These are phyloP conservation scores for Sporothrix inflata DNA, from an alignment of 2,329 filamentous ascomycete genomes.

Conservation along the genomic window DNA sequence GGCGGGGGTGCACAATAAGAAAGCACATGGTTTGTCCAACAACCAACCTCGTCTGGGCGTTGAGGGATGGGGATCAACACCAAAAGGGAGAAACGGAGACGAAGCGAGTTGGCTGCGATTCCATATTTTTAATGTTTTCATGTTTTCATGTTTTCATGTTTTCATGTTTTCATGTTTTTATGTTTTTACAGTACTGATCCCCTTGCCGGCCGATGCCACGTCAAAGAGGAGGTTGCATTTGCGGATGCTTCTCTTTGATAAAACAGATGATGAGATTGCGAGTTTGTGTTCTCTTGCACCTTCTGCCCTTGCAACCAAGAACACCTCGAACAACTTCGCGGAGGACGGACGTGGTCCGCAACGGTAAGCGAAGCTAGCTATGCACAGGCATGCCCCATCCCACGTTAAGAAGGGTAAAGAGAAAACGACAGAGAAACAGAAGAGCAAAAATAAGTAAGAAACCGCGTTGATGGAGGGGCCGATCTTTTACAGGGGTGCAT, in stretches of 20 bases:
- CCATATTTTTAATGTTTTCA: too few relatives aligned
- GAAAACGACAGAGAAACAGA: neutral
- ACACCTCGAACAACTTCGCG: neutral
- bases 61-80: neutral
- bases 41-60: neutral
- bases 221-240: conserved; percentile 5
- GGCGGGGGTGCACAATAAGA: neutral
- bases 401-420: neutral
- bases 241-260: conserved; percentile 3
- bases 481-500: conserved; percentile 15
- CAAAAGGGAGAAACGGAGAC: neutral
- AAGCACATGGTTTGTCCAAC: neutral
- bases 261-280: neutral
- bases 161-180: neutral
- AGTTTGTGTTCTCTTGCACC: too few relatives aligned
- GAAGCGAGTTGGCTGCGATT: neutral
- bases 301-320: neutral
- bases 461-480: conserved; percentile 21
- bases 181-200: neutral
- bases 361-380: neutral
- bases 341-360: conserved; percentile 3
- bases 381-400: neutral
- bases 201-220: neutral
- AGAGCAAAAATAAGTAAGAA: conserved; percentile 1
- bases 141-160: neutral